Conservation (phyloP, 2,329 filamentous ascomycete genomes). For the Coniella vitis region DNA sequence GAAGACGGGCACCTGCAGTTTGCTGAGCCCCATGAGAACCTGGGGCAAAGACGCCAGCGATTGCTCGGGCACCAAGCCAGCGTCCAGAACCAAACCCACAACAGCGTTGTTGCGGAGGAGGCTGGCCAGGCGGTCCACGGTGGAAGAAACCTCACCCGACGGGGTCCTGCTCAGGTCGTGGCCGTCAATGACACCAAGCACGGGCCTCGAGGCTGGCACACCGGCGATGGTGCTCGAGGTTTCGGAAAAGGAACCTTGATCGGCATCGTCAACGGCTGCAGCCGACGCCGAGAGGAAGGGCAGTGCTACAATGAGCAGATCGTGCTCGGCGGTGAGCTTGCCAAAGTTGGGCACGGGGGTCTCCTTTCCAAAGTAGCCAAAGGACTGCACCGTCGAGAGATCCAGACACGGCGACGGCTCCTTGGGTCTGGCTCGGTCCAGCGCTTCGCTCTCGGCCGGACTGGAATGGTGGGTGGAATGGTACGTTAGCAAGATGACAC, state of each 20-base stretch:
- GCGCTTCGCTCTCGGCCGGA: background rate
- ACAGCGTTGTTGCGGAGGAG: constrained; percentile 15
- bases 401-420: constrained; percentile 14
- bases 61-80: constrained; percentile 4
- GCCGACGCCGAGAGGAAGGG: constrained; percentile 6
- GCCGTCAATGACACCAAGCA: constrained; percentile 17
- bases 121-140: constrained; percentile 13
- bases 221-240: constrained; percentile 16
- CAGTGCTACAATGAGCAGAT: constrained; percentile 17
- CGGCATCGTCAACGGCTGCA: constrained; percentile 5
- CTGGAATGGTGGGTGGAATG: background rate
- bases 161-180: constrained; percentile 12
- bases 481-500: constrained; percentile 1
- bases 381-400: constrained; percentile 15
- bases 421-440: constrained; percentile 10
- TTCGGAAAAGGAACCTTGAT: constrained; percentile 13
- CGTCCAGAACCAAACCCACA: constrained; percentile 16
- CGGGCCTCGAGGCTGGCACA: constrained; percentile 8
- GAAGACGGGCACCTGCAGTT: constrained; percentile 17
- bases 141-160: background rate
- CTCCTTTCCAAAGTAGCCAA: constrained; percentile 16
- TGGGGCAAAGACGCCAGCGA: constrained; percentile 1
- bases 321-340: constrained; percentile 14
- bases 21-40: constrained; percentile 14
- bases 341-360: constrained; percentile 14